These are phyloP conservation scores for Thielaviopsis punctulata DNA, from an alignment of 2,329 filamentous ascomycete genomes.

Conservation along the genomic window DNA sequence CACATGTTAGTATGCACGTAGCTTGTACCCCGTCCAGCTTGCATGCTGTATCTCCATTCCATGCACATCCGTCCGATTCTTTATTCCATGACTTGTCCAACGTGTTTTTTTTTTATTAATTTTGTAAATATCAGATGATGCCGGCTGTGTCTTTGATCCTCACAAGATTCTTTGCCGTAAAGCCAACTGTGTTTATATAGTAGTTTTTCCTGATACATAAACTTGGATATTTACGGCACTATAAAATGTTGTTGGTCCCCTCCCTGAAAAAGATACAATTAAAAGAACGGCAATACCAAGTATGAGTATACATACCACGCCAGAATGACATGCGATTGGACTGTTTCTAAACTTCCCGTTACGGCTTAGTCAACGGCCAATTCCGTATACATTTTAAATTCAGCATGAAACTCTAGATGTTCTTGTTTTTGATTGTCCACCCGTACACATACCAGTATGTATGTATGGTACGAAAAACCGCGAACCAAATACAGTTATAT, in stretches of 20 bases:
- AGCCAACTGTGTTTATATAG: too few species aligned
- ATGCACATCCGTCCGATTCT: not conserved
- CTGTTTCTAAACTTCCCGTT: not conserved
- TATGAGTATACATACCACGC: not conserved
- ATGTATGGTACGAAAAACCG: too few species aligned
- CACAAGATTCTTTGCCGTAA: too few species aligned
- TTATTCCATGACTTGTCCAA: not conserved
- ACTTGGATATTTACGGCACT: not conserved
- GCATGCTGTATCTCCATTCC: not conserved
- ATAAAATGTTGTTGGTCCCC: not conserved
- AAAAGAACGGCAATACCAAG: too few species aligned
- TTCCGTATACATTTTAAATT: not conserved
- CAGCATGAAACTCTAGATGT: too few species aligned
- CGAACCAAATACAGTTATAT: too few species aligned
- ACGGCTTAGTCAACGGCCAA: not conserved
- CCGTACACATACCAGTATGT: too few species aligned
- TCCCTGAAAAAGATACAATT: not conserved
- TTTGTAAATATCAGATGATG: not conserved
- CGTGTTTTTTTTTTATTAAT: not conserved
- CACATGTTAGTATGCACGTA: not conserved
- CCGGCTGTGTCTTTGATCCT: not conserved
- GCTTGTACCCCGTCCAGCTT: not conserved
- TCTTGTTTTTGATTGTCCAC: too few species aligned
- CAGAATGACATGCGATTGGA: not conserved
- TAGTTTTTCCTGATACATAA: not conserved